Evolutionary conservation across 106 monocot genomes (phyloP).

Genomic region (Agapanthus africanus): DNA sequence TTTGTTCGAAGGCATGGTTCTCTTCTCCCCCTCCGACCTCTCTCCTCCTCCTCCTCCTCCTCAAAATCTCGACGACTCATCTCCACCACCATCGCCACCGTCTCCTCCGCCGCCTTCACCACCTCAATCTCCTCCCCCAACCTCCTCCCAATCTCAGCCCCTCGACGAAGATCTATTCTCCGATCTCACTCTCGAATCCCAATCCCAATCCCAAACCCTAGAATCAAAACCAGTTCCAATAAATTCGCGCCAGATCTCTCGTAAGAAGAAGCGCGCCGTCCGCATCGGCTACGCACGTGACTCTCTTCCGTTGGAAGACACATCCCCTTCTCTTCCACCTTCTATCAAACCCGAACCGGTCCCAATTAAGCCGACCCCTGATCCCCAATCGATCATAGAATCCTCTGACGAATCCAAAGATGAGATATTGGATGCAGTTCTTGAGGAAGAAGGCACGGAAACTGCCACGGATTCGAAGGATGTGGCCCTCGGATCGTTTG

Average conservation of each 20-base stretch:
- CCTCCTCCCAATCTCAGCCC: slow-evolving; percentile 22
- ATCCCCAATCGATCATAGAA: background rate
- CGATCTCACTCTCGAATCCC: slow-evolving; percentile 65
- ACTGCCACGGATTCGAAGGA: slow-evolving; percentile 1
- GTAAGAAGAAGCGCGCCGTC: slow-evolving; percentile 90
- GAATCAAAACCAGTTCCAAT: background rate
- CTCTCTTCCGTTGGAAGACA: background rate
- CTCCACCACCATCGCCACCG: slow-evolving; percentile 14
- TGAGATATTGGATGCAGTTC: background rate
- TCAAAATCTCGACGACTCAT: background rate
- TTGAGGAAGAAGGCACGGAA: background rate
- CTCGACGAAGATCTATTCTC: slow-evolving; percentile 89
- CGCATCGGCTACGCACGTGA: slow-evolving; percentile 82
- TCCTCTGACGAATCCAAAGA: background rate
- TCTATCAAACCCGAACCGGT: background rate
- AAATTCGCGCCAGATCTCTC: slow-evolving; percentile 42
- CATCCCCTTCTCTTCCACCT: background rate
- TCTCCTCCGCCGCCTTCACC: slow-evolving; percentile 10
- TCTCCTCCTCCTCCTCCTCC: slow-evolving; percentile 11
- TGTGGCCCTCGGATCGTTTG: slow-evolving; percentile 19
- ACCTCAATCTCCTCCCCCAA: background rate
- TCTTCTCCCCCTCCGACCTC: slow-evolving; percentile 52
- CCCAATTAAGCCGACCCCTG: background rate
- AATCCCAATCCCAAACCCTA: background rate
- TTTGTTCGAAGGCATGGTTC: slow-evolving; percentile 94